Percentiles rank a stretch among this genome's conserved stretches.
phyloP scores from a whole-genome alignment of 306 rosid species.

The Fagus sylvatica region DNA sequence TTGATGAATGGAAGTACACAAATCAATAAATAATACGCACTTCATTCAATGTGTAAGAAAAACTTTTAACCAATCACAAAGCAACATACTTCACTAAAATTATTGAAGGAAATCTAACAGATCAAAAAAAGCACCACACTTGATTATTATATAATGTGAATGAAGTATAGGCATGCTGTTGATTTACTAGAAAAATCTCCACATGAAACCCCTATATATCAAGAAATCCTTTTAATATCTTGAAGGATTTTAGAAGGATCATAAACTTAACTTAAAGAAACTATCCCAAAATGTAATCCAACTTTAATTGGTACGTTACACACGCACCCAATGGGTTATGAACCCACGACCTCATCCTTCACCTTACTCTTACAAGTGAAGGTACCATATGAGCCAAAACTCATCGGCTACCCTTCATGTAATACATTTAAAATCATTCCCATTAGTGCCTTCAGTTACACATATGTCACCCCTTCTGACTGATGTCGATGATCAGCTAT shows the following conservation, averaged over 20 bases:
- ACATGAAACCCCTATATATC: not conserved
- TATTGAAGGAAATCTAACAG: too few relatives aligned
- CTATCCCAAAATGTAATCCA: not conserved
- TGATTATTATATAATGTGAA: not conserved
- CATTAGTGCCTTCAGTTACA: not conserved
- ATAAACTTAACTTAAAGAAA: not conserved
- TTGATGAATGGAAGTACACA: not conserved
- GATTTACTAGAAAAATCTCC: not conserved
- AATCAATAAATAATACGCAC: not conserved
- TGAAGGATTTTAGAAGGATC: not conserved
- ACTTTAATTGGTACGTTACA: too few relatives aligned
- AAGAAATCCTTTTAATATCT: not conserved
- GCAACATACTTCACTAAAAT: not conserved
- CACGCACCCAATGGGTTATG: too few relatives aligned
- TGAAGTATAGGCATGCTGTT: not conserved
- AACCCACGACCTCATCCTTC: not conserved
- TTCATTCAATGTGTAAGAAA: not conserved
- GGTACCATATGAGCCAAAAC: too few relatives aligned
- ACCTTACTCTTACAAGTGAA: not conserved
- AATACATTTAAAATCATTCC: not conserved
- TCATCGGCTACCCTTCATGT: not conserved
- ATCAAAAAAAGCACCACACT: not conserved
- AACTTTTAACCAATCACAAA: not conserved
- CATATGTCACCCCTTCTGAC: not conserved
- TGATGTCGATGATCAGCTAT: not conserved